Evolutionary conservation across 306 rosid genomes (phyloP).

Genomic region (Trifolium fragiferum): DNA sequence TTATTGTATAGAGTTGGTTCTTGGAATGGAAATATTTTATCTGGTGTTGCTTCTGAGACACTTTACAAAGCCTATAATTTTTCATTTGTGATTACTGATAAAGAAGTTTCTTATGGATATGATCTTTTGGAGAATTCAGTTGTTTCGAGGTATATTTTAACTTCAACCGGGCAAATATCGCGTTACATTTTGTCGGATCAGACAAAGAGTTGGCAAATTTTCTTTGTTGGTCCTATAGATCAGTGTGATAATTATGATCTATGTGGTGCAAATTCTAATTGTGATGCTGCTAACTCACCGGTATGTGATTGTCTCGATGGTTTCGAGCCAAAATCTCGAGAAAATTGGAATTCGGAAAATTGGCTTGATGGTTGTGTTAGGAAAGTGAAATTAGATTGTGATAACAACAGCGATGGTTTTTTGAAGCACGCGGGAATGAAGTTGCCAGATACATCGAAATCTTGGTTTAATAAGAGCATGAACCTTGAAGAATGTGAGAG

Average conservation of each 20-base stretch:
- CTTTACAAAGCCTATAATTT: slow-evolving; percentile 18
- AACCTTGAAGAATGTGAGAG: slow-evolving; percentile 39
- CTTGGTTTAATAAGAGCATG: slow-evolving; percentile 41
- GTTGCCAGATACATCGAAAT: slow-evolving; percentile 40
- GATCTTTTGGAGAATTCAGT: slow-evolving; percentile 20
- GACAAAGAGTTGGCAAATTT: slow-evolving; percentile 33
- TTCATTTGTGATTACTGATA: slow-evolving; percentile 41
- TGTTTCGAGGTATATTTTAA: slow-evolving; percentile 38
- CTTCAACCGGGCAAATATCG: slow-evolving; percentile 1
- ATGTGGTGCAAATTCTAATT: slow-evolving; percentile 43
- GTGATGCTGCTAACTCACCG: slow-evolving; percentile 28
- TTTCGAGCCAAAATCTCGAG: slow-evolving; percentile 37
- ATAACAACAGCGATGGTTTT: slow-evolving; percentile 27
- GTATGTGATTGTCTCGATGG: slow-evolving; percentile 44
- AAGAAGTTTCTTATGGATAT: slow-evolving; percentile 42
- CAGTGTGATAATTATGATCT: slow-evolving; percentile 39
- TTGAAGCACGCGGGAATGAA: neutral
- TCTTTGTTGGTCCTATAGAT: slow-evolving; percentile 15
- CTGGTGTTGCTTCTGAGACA: slow-evolving; percentile 13
- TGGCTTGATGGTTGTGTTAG: slow-evolving; percentile 50
- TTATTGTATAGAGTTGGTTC: slow-evolving; percentile 31
- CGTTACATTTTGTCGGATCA: slow-evolving; percentile 28
- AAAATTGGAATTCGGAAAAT: slow-evolving; percentile 27
- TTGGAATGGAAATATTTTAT: slow-evolving; percentile 42
- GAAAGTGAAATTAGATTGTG: slow-evolving; percentile 32